phyloP scores from a whole-genome alignment of 345 rosid genomes.

The Theobroma cacao region DNA sequence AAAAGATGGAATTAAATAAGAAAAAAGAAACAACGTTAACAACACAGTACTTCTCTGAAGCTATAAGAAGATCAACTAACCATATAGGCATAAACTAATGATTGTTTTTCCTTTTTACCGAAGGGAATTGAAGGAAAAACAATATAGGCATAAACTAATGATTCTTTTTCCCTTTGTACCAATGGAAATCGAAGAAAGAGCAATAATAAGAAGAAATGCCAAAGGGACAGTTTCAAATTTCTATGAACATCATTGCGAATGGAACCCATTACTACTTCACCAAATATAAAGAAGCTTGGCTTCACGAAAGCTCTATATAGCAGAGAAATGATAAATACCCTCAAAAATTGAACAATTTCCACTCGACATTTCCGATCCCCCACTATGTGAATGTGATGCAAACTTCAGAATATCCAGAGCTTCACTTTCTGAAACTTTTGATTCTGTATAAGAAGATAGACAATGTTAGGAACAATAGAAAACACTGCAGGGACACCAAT shows the following conservation, averaged over 20 bases:
- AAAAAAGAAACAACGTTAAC: no score
- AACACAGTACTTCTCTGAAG: no score
- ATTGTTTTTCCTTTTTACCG: neutral
- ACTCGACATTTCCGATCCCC: slow-evolving; percentile 13
- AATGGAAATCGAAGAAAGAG: neutral
- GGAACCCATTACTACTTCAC: neutral
- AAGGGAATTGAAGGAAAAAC: neutral
- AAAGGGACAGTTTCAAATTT: neutral
- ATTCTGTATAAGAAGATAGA: slow-evolving; percentile 32
- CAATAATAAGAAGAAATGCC: neutral
- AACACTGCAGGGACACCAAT: neutral
- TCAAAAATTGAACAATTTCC: slow-evolving; percentile 37
- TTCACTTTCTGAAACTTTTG: slow-evolving; percentile 50
- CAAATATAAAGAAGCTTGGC: neutral
- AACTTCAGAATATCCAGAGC: slow-evolving; percentile 56
- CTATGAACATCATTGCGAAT: neutral
- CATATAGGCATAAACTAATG: neutral
- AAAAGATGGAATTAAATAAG: neutral
- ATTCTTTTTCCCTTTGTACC: neutral
- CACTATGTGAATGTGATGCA: slow-evolving; percentile 31
- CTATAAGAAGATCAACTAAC: neutral
- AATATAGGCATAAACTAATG: neutral
- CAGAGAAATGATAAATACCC: slow-evolving; percentile 33
- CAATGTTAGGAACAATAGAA: neutral
- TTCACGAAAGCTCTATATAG: neutral